A percentile compares a stretch with the other conserved stretches of the same genome.
These are phyloP conservation scores for Euphorbia tirucalli DNA, from an alignment of 345 rosid species.

Conservation along the genomic window DNA sequence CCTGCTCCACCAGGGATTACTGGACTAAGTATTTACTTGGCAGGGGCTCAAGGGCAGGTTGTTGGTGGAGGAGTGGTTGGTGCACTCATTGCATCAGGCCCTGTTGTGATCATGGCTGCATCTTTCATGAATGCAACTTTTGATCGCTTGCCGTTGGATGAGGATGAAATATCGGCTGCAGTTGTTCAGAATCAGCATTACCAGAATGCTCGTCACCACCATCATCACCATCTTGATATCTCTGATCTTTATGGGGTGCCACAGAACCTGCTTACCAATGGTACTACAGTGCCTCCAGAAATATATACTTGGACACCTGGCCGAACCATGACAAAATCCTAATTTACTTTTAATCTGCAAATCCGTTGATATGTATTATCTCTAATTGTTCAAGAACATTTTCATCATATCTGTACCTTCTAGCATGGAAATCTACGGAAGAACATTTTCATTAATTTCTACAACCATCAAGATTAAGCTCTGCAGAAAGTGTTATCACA, in stretches of 20 bases:
- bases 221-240: constrained; percentile 43
- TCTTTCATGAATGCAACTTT: constrained; percentile 90
- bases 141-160: constrained; percentile 84
- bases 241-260: constrained; percentile 62
- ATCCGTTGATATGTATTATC: neutral
- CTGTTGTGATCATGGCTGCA: constrained; percentile 84
- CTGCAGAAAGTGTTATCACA: neutral
- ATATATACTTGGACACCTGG: constrained; percentile 61
- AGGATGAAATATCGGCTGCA: constrained; percentile 49
- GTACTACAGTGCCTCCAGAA: constrained; percentile 44
- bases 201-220: constrained; percentile 54
- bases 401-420: neutral
- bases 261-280: constrained; percentile 67
- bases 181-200: constrained; percentile 51
- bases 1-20: constrained; percentile 86
- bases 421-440: neutral
- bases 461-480: neutral
- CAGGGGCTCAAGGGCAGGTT: constrained; percentile 92
- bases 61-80: constrained; percentile 91
- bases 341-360: constrained; percentile 15
- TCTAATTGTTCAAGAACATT: neutral
- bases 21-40: constrained; percentile 81
- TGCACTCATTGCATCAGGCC: constrained; percentile 85
- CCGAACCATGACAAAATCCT: constrained; percentile 48
- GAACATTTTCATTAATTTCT: neutral